phyloP scores from a whole-genome alignment of 257 asterid genomes.

The Linderniella brevidens region DNA sequence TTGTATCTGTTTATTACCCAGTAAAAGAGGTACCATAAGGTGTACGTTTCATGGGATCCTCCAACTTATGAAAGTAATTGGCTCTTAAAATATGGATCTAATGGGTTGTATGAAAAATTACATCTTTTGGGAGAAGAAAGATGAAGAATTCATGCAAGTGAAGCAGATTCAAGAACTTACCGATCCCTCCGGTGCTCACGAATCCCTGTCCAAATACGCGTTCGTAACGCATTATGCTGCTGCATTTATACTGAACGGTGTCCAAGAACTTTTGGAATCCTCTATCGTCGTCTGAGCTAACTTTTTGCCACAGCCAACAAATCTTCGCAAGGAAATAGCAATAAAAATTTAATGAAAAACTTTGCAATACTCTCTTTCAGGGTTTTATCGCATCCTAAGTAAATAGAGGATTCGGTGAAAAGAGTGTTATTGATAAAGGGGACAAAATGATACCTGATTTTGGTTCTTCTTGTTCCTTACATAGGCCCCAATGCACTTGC shows the following conservation, averaged over 20 bases:
- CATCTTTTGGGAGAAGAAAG: background rate
- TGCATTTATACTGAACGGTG: slow-evolving; percentile 74
- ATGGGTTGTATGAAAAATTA: too few species aligned
- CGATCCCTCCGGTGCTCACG: slow-evolving; percentile 98
- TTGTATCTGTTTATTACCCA: slow-evolving; percentile 56
- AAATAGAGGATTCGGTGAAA: background rate
- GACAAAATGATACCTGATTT: slow-evolving; percentile 48
- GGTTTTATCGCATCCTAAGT: background rate
- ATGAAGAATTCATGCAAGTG: background rate
- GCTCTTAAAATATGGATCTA: too few species aligned
- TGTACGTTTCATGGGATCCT: too few species aligned
- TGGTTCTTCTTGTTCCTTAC: slow-evolving; percentile 80
- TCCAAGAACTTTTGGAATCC: slow-evolving; percentile 90
- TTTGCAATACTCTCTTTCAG: background rate
- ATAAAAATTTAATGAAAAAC: background rate
- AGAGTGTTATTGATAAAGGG: background rate
- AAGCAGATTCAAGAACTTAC: slow-evolving; percentile 20
- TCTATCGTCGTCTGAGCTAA: slow-evolving; percentile 52
- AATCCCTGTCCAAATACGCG: slow-evolving; percentile 88
- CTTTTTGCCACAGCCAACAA: slow-evolving; percentile 93
- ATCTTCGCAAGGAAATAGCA: slow-evolving; percentile 31
- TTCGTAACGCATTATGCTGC: slow-evolving; percentile 80
- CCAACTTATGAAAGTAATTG: too few species aligned
- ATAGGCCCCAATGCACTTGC: slow-evolving; percentile 91
- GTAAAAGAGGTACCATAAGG: background rate